Evolutionary conservation across 306 rosid genomes (phyloP).

Genomic region (Gastrolobium bilobum): DNA sequence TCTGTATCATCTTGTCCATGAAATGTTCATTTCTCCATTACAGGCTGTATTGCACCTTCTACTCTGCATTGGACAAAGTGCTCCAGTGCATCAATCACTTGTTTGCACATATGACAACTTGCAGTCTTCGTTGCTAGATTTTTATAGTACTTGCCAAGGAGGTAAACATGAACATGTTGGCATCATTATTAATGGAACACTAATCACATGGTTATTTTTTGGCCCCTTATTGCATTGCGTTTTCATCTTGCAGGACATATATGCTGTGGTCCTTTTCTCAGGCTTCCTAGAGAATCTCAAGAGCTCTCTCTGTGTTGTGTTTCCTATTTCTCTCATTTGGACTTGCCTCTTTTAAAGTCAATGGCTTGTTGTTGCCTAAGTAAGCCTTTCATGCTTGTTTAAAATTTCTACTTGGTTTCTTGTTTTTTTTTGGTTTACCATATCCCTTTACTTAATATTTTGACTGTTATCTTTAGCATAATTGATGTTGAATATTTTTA

Average conservation of each 20-base stretch:
- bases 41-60: slow-evolving; percentile 76
- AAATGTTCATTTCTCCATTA: slow-evolving; percentile 37
- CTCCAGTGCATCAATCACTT: slow-evolving; percentile 65
- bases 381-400: slow-evolving; percentile 56
- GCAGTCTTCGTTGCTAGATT: slow-evolving; percentile 66
- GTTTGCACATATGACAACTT: slow-evolving; percentile 63
- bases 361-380: slow-evolving; percentile 80
- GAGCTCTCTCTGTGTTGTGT: slow-evolving; percentile 82
- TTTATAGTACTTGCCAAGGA: slow-evolving; percentile 60
- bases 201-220: slow-evolving; percentile 17
- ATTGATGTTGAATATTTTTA: slow-evolving; percentile 6
- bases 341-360: slow-evolving; percentile 66
- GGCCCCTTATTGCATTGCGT: slow-evolving; percentile 39
- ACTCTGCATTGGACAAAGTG: slow-evolving; percentile 73
- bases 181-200: slow-evolving; percentile 14
- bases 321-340: slow-evolving; percentile 75
- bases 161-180: slow-evolving; percentile 59
- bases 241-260: slow-evolving; percentile 64
- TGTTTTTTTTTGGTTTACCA: neutral
- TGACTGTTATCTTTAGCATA: slow-evolving; percentile 23
- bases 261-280: slow-evolving; percentile 76
- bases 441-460: slow-evolving; percentile 5
- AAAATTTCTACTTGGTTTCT: slow-evolving; percentile 33
- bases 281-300: slow-evolving; percentile 81
- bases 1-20: slow-evolving; percentile 20